A percentile compares a stretch with the other conserved stretches of the same genome.
These are phyloP conservation scores for Leccinum subtestaceum DNA, from an alignment of 768 basidiomycete genomes.

Conservation along the genomic window DNA sequence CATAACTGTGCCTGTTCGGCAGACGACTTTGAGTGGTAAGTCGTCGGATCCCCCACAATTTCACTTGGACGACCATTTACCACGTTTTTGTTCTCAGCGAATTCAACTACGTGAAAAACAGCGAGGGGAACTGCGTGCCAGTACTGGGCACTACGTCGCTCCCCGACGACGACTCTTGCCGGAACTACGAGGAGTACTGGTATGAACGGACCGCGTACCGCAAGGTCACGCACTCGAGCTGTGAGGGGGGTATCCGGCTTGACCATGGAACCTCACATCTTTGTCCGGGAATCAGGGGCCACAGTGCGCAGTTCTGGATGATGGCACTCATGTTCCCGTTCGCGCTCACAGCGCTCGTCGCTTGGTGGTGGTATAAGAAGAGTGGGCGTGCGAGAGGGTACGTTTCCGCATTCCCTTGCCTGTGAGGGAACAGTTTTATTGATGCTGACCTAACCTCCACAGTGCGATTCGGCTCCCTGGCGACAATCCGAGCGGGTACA, in stretches of 20 bases:
- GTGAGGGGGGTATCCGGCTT: conserved; percentile 74
- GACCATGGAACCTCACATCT: conserved; percentile 72
- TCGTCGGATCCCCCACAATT: conserved; percentile 21
- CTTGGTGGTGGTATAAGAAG: conserved; percentile 77
- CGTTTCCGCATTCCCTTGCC: conserved; percentile 27
- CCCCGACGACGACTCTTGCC: conserved; percentile 60
- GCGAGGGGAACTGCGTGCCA: conserved; percentile 71
- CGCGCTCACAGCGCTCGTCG: conserved; percentile 69
- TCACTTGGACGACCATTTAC: background rate
- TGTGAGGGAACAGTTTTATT: background rate
- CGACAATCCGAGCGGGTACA: conserved; percentile 33
- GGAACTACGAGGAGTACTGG: conserved; percentile 72
- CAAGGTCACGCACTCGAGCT: conserved; percentile 85
- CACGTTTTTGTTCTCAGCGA: conserved; percentile 51
- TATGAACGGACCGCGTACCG: conserved; percentile 92
- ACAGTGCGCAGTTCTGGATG: conserved; percentile 82
- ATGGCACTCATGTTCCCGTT: conserved; percentile 76
- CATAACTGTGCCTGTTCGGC: conserved; percentile 69
- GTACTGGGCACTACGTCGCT: conserved; percentile 66
- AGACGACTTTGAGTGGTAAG: conserved; percentile 93
- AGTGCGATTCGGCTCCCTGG: conserved; percentile 80
- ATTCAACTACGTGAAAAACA: conserved; percentile 82
- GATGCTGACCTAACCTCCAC: conserved; percentile 6
- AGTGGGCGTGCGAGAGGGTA: conserved; percentile 76
- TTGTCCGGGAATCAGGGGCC: conserved; percentile 80